These are phyloP conservation scores for Pouteria campechiana DNA, from an alignment of 179 eudicot species.

Conservation along the genomic window DNA sequence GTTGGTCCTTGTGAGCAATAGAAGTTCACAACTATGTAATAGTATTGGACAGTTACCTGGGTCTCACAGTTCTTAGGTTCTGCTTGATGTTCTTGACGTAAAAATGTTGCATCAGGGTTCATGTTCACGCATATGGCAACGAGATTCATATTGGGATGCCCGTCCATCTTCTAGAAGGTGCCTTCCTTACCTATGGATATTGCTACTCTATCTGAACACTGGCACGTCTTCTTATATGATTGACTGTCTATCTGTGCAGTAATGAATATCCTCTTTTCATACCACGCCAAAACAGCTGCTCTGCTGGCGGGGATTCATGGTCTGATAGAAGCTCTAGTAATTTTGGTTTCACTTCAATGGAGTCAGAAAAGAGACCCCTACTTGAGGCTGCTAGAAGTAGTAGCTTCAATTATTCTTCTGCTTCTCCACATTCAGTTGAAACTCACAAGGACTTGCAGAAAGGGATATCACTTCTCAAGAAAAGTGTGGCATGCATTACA, in stretches of 20 bases:
- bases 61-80: background rate
- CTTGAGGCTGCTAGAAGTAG: conserved; percentile 64
- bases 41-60: too few relatives aligned
- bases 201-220: too few relatives aligned
- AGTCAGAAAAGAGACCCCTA: conserved; percentile 59
- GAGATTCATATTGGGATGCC: conserved; percentile 95
- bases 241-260: conserved; percentile 30
- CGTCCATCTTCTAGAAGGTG: conserved; percentile 97
- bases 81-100: background rate
- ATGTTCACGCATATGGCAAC: conserved; percentile 95
- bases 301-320: conserved; percentile 86
- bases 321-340: conserved; percentile 82
- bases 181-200: too few relatives aligned
- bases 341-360: conserved; percentile 71
- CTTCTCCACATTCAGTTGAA: conserved; percentile 74
- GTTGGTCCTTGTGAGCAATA: too few relatives aligned
- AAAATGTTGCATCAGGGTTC: conserved; percentile 59
- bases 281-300: conserved; percentile 76
- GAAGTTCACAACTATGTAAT: too few relatives aligned
- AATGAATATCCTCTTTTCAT: conserved; percentile 92
- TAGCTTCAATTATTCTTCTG: conserved; percentile 75
- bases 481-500: conserved; percentile 93
- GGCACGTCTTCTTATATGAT: conserved; percentile 2
- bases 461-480: conserved; percentile 96
- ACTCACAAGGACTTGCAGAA: conserved; percentile 87